Conservation (phyloP, 2,329 filamentous ascomycete genomes). For the Pezizomycotina sp. region DNA sequence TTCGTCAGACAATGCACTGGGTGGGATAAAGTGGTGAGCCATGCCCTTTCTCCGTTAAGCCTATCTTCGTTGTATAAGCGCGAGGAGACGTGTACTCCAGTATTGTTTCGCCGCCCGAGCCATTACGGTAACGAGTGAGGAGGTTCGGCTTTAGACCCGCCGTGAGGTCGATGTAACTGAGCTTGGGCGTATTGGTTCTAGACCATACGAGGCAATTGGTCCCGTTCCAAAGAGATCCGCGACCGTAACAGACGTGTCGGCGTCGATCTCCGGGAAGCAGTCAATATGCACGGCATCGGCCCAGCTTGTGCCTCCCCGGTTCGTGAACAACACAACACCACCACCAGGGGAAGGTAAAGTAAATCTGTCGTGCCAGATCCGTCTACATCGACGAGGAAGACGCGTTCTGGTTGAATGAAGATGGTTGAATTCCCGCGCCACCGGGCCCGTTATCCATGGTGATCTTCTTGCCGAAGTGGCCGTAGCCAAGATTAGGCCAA, state of each 20-base stretch:
- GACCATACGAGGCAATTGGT: constrained; percentile 14
- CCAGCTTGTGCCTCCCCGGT: constrained; percentile 6
- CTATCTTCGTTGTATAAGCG: too few relatives aligned
- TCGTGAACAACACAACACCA: constrained; percentile 2
- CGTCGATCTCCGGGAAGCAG: constrained; percentile 3
- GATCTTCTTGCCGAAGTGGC: constrained; percentile 26
- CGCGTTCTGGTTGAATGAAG: constrained; percentile 19
- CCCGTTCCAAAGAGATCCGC: constrained; percentile 11
- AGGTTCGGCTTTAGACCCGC: too few relatives aligned
- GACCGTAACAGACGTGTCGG: background rate
- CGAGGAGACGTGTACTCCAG: too few relatives aligned
- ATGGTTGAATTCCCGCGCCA: constrained; percentile 11
- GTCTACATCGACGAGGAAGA: constrained; percentile 7
- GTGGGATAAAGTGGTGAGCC: too few relatives aligned
- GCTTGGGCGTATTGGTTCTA: too few relatives aligned
- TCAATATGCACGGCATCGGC: background rate
- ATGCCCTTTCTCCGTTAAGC: too few relatives aligned
- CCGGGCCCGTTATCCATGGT: constrained; percentile 26
- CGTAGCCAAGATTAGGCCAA: constrained; percentile 30
- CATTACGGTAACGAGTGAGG: constrained; percentile 5
- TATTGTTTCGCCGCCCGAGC: constrained; percentile 3
- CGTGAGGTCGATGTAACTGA: too few relatives aligned
- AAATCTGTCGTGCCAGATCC: constrained; percentile 11
- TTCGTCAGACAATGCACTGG: too few relatives aligned
- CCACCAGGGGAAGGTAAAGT: background rate